Evolutionary conservation across 352 stramenopile species (phyloP).

Genomic region (Globisporangium spiculum): DNA sequence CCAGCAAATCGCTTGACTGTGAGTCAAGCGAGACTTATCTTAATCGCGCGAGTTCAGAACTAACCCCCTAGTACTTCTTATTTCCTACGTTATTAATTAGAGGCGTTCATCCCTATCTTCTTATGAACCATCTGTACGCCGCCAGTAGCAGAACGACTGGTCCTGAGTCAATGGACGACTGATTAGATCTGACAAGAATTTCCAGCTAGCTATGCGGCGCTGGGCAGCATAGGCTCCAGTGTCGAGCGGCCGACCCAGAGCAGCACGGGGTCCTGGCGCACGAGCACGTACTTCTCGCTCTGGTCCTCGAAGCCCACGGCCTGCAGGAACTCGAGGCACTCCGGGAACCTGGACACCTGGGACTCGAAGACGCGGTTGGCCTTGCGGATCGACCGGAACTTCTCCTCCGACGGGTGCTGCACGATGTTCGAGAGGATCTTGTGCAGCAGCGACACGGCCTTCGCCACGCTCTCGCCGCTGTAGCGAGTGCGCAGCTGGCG

Average conservation of each 20-base stretch:
- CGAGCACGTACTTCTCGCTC: slow-evolving; percentile 46
- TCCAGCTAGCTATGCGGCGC: slow-evolving; percentile 11
- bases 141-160: background rate
- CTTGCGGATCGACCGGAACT: slow-evolving; percentile 70
- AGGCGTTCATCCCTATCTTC: too few species aligned
- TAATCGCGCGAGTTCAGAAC: too few species aligned
- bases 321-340: slow-evolving; percentile 63
- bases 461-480: slow-evolving; percentile 26
- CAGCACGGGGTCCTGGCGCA: slow-evolving; percentile 55
- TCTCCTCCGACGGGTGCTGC: slow-evolving; percentile 43
- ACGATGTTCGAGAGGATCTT: slow-evolving; percentile 79
- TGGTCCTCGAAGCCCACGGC: slow-evolving; percentile 71
- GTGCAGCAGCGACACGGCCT: slow-evolving; percentile 44
- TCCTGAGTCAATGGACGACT: background rate
- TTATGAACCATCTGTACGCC: too few species aligned
- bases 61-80: too few species aligned
- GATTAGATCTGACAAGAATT: background rate
- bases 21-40: too few species aligned
- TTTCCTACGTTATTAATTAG: too few species aligned
- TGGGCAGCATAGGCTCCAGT: slow-evolving; percentile 48
- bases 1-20: background rate
- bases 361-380: slow-evolving; percentile 55
- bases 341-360: slow-evolving; percentile 43
- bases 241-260: slow-evolving; percentile 68
- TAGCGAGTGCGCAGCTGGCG: slow-evolving; percentile 35